These are phyloP conservation scores for Paecilomyces dactylethromorphus DNA, from an alignment of 2,329 filamentous ascomycete genomes.

Conservation along the genomic window DNA sequence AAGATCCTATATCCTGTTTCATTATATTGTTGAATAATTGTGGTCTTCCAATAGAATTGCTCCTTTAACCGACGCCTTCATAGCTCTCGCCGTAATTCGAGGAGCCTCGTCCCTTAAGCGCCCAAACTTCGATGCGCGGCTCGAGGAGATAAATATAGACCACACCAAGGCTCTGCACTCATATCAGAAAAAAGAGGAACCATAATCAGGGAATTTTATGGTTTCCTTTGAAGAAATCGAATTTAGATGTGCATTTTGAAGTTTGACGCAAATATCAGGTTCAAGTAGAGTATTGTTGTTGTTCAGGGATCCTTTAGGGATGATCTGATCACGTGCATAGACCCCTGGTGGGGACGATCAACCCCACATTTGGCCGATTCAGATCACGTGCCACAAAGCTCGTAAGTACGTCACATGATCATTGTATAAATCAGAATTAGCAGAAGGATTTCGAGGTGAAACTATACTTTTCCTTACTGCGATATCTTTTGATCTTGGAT, in stretches of 20 bases:
- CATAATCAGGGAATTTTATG: background rate
- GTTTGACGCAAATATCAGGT: background rate
- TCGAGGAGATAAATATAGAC: conserved; percentile 20
- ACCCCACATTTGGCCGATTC: background rate
- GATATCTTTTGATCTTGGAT: too few species aligned
- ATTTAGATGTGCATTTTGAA: background rate
- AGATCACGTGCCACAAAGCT: background rate
- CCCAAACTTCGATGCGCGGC: conserved; percentile 24
- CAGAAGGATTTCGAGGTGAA: too few species aligned
- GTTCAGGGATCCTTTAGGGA: background rate
- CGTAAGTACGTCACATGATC: background rate
- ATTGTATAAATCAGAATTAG: background rate
- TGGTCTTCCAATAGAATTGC: conserved; percentile 18
- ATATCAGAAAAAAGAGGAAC: background rate
- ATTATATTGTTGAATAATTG: conserved; percentile 13
- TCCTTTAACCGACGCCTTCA: conserved; percentile 6
- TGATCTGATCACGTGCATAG: background rate
- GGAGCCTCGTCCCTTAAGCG: conserved; percentile 27
- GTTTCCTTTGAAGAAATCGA: background rate
- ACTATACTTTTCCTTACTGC: too few species aligned
- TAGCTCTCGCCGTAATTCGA: conserved; percentile 7
- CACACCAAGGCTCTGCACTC: background rate
- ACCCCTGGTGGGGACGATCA: too few species aligned
- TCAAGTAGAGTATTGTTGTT: background rate
- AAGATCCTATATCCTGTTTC: background rate